Conservation (phyloP, 2,329 filamentous ascomycete genomes). For the Aspergillus cejpii region DNA sequence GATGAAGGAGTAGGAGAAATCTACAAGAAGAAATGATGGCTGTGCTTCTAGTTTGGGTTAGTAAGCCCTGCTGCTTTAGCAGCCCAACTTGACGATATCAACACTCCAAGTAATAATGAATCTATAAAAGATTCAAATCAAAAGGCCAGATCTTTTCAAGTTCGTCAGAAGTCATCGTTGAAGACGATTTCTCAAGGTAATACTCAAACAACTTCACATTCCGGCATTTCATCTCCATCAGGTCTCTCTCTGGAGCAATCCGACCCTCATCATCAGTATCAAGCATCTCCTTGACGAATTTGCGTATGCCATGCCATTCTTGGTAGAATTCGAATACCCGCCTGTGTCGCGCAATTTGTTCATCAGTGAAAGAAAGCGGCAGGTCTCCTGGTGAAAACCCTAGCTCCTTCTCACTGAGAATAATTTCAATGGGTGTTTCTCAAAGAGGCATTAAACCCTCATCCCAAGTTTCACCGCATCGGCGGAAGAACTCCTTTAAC, state of each 20-base stretch:
- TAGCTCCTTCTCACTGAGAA: conserved; percentile 14
- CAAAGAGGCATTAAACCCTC: conserved; percentile 25
- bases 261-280: conserved; percentile 22
- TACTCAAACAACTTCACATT: conserved; percentile 15
- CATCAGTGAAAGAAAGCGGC: conserved; percentile 3
- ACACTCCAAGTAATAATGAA: too few relatives aligned
- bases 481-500: conserved; percentile 19
- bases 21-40: too few relatives aligned
- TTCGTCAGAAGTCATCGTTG: too few relatives aligned
- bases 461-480: conserved; percentile 16
- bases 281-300: conserved; percentile 17
- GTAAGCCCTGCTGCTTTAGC: too few relatives aligned
- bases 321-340: conserved; percentile 21
- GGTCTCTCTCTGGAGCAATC: conserved; percentile 14
- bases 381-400: conserved; percentile 16
- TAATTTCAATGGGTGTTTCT: conserved; percentile 22
- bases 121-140: too few relatives aligned
- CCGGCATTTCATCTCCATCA: conserved; percentile 6
- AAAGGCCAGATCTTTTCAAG: too few relatives aligned
- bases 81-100: too few relatives aligned
- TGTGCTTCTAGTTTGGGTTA: too few relatives aligned
- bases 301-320: conserved; percentile 20
- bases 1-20: too few relatives aligned
- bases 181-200: too few relatives aligned
- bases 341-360: conserved; percentile 11